Percentiles rank a stretch among this genome's conserved stretches.
Evolutionary conservation across 108 stramenopile genomes (phyloP).

Genomic region (Pseudonitzschia pungens): DNA sequence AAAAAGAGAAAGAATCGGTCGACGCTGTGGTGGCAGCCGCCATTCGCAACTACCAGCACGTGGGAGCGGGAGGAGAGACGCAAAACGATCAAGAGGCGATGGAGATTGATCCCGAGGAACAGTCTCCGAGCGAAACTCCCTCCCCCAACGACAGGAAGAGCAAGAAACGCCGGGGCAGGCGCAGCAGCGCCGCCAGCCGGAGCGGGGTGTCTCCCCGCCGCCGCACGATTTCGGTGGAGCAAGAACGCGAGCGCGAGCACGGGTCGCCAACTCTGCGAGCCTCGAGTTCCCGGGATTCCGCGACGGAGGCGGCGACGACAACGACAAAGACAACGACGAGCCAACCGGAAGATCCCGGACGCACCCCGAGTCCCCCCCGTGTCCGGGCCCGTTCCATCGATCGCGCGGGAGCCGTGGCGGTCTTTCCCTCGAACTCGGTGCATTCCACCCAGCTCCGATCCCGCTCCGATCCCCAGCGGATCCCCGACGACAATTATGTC

Average conservation of each 20-base stretch:
- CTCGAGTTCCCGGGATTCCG: no score
- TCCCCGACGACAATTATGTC: no score
- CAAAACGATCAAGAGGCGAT: neutral
- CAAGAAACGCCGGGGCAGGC: neutral
- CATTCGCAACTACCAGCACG: neutral
- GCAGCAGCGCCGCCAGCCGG: neutral
- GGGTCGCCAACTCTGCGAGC: no score
- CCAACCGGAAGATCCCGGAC: neutral
- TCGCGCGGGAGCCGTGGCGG: neutral
- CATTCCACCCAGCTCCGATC: no score
- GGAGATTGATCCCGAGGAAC: neutral
- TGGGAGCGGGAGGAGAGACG: neutral
- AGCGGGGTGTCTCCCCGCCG: neutral
- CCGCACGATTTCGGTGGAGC: neutral
- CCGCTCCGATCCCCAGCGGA: no score
- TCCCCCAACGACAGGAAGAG: neutral
- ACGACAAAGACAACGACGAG: no score
- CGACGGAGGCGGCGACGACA: no score
- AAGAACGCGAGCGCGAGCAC: no score
- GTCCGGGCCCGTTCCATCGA: neutral
- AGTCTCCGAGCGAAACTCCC: neutral
- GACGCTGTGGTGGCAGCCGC: constrained; percentile 4
- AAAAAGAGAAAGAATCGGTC: constrained; percentile 2
- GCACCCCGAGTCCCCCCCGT: neutral
- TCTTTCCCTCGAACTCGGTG: neutral